These are phyloP conservation scores for Trichosporon sp. DNA, from an alignment of 1,284 basidiomycete genomes.

Conservation along the genomic window DNA sequence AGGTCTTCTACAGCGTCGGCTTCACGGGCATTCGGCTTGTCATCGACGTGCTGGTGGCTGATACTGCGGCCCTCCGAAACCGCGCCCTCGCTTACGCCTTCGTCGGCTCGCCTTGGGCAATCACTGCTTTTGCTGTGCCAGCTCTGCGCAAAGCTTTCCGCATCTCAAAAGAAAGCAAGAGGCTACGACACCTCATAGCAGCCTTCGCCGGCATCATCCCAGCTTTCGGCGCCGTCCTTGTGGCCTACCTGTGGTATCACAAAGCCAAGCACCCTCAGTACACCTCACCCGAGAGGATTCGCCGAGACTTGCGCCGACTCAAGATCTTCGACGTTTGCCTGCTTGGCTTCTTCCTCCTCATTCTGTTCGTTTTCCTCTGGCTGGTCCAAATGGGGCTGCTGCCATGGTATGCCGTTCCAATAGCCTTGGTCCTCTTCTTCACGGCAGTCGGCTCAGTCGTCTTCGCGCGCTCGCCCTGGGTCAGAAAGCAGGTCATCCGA, in stretches of 20 bases:
- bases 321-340: constrained; percentile 46
- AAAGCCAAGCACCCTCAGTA: constrained; percentile 27
- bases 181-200: constrained; percentile 25
- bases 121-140: constrained; percentile 48
- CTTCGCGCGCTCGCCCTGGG: constrained; percentile 27
- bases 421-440: constrained; percentile 48
- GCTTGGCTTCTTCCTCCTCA: constrained; percentile 36
- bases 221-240: constrained; percentile 32
- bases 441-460: constrained; percentile 39
- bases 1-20: constrained; percentile 43
- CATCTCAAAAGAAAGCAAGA: constrained; percentile 46
- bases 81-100: constrained; percentile 48
- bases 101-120: constrained; percentile 47
- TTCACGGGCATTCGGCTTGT: constrained; percentile 45
- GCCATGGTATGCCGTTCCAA: constrained; percentile 34
- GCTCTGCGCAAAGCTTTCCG: constrained; percentile 35
- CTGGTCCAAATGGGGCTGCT: constrained; percentile 34
- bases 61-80: constrained; percentile 44
- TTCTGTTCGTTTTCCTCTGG: constrained; percentile 48
- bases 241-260: constrained; percentile 28
- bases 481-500: background rate
- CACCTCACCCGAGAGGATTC: constrained; percentile 14
- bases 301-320: constrained; percentile 16
- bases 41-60: constrained; percentile 48
- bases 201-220: constrained; percentile 47